Evolutionary conservation across 345 rosid genomes (phyloP), one percentile per base, ranked within the genome.

Genomic region (Dovyalis caffra): DNA sequence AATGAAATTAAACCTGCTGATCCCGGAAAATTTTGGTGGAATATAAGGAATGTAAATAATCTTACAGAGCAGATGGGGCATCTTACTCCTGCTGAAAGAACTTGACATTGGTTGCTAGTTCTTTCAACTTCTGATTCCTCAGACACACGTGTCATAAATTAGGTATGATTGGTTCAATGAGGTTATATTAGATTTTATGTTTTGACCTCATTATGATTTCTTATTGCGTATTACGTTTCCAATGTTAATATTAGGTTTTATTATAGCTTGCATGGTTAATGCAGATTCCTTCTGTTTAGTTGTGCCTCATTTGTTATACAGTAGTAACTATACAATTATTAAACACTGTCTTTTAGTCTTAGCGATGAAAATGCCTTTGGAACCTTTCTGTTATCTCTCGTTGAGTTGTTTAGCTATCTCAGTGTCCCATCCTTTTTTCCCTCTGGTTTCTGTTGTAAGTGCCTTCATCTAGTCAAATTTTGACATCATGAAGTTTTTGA

Each of bases 41-140:
- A 79, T 66, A 18, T 79, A 70, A 83, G 79, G 80, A 86, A 64
- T 86, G 88, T 92, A 87, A 90, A 92, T 90, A 87, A 79, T 81
- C 87, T 85, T 71, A 80, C 97, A 8, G 97, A 89, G 70, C 97
- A 91, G 79, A 87, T 90, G 85, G 97, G 92, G 66, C 95, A 91
- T 90, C 88, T 92, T 56, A 83, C 92, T 80, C 85, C 99, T 58
- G 82, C 97, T 1, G 97, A 88, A 87, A 89, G 86, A 86, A 83
- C 90, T 73, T 90, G 87, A 87, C 79, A 74, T 78, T 63, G 64
- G 66, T 66, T 83, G 58, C 65, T 61, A 75, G 25, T 64, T 75
- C 70, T 81, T 71, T 45, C 61, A 31, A 67, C 61, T 66, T 60
- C 25, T 23, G 64, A 45, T 72, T 73, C 63, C 45, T 47, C 72